Conservation (phyloP, 139 green algal genomes). For the Monoraphidium neglectum region DNA sequence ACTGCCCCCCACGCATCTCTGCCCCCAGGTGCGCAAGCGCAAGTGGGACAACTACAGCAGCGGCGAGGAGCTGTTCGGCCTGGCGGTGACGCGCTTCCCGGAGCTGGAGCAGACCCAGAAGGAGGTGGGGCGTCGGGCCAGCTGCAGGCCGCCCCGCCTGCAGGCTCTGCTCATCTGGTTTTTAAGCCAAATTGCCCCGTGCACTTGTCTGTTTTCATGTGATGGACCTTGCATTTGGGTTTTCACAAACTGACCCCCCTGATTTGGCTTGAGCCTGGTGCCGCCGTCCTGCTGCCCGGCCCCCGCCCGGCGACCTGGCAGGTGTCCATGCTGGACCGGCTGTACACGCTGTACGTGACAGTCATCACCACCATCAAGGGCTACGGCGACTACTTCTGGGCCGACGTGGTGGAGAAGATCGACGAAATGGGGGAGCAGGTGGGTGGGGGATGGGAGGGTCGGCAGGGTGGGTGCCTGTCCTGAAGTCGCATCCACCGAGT, state of each 20-base stretch:
- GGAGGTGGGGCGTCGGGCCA: slow-evolving; percentile 46
- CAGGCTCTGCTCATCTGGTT: too few species aligned
- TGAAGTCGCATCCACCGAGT: neutral
- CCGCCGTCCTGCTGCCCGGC: too few species aligned
- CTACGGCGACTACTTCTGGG: slow-evolving; percentile 89
- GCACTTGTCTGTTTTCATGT: too few species aligned
- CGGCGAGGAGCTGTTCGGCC: slow-evolving; percentile 94
- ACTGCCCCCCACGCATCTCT: neutral
- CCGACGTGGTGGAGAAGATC: slow-evolving; percentile 89
- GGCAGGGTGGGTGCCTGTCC: neutral
- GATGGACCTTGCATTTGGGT: too few species aligned
- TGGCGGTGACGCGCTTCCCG: slow-evolving; percentile 84
- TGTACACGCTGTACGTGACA: slow-evolving; percentile 89
- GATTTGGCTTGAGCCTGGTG: too few species aligned
- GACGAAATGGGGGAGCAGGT: slow-evolving; percentile 83
- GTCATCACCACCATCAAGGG: slow-evolving; percentile 91
- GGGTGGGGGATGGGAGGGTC: neutral
- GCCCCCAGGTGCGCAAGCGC: slow-evolving; percentile 78
- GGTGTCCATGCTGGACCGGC: slow-evolving; percentile 69
- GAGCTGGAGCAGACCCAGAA: slow-evolving; percentile 91
- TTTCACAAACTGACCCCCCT: too few species aligned
- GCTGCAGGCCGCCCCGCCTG: neutral
- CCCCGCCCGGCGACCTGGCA: too few species aligned
- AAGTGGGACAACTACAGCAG: slow-evolving; percentile 90
- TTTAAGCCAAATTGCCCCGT: too few species aligned